Base-by-base conservation (phyloP, 208 protist species). In the Trypanosoma lewisi region DNA sequence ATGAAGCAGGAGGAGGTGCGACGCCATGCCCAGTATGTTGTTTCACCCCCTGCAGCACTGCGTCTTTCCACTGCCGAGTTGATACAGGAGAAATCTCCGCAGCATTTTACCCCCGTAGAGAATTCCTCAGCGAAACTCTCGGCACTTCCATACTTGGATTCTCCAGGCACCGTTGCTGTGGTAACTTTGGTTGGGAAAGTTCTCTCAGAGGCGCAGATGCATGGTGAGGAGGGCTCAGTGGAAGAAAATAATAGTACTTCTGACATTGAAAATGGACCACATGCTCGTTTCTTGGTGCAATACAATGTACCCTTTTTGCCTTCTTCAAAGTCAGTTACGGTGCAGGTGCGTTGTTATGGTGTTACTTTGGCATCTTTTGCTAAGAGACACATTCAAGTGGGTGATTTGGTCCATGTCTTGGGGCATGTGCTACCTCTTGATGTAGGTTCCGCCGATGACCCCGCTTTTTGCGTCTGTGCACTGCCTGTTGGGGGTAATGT, bases 391-490 rank as follows among this genome's bases (percentile, higher is more conserved):
- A 57, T 95, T 4, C n/a, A 37, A 11, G 67, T 75, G 6, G 89
- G 84, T 3, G 89, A 93, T 75, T 52, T 90, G 45, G 83, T 95
- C 17, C 89, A 95, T 64, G 77, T 91, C 51, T 72, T 93, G 36
- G 89, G 89, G 12, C 84, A 93, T 48, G 42, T 95, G n/a, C 53
- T 80, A 11, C 85, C 83, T 37, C 44, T 71, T 39, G 34, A 68
- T 23, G 8, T 54, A n/a, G n/a, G 23, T 1, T 51, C 51, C 33
- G 30, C 49, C 23, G 59, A 47, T n/a, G 58, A 44, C 33, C 63
- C 63, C 21, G 37, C 17, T 63, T 75, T 66, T 77, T 75, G 71
- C 30, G 71, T 95, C 14, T 82, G 75, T 52, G 83, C 80, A 31
- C 80, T 91, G 42, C 82, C 87, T 2, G 67, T 83, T 25, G 89